Percentiles rank a stretch among this genome's conserved stretches.
These are phyloP conservation scores for Pseudocercospora fuligena DNA, from an alignment of 2,329 filamentous ascomycete species.

Conservation along the genomic window DNA sequence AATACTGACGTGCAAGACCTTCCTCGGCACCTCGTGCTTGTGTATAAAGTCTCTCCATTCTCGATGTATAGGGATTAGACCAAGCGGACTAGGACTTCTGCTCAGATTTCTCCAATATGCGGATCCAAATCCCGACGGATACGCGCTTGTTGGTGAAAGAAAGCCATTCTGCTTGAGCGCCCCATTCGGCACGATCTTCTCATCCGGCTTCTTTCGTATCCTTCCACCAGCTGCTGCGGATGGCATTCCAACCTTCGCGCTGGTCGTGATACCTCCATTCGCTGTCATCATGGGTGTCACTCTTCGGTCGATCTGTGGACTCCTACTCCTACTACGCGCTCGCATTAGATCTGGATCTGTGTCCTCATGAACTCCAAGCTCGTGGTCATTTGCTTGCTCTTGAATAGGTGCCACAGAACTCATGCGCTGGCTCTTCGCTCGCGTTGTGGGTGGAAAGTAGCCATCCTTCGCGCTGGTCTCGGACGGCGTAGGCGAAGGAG, in stretches of 20 bases:
- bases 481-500: conserved; percentile 78
- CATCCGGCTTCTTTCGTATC: conserved; percentile 41
- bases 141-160: conserved; percentile 39
- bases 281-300: conserved; percentile 24
- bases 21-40: conserved; percentile 95
- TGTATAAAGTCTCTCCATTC: conserved; percentile 90
- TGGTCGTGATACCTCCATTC: conserved; percentile 33
- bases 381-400: conserved; percentile 54
- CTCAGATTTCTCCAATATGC: conserved; percentile 88
- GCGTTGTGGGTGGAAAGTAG: conserved; percentile 76
- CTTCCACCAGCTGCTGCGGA: conserved; percentile 16
- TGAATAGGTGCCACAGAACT: conserved; percentile 64
- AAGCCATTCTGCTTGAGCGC: conserved; percentile 35
- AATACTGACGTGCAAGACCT: conserved; percentile 91
- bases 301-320: conserved; percentile 58
- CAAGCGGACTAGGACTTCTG: conserved; percentile 87
- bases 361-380: conserved; percentile 37
- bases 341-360: conserved; percentile 58
- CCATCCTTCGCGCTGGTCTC: conserved; percentile 61
- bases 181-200: conserved; percentile 30
- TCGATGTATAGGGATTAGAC: conserved; percentile 91
- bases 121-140: conserved; percentile 64
- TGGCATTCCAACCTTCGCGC: conserved; percentile 22
- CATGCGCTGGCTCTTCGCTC: conserved; percentile 71
- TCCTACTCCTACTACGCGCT: conserved; percentile 73